Evolutionary conservation across 106 monocot species (phyloP), one percentile per base, ranked within the genome.

Genomic region (Acanthochlamys bracteata): DNA sequence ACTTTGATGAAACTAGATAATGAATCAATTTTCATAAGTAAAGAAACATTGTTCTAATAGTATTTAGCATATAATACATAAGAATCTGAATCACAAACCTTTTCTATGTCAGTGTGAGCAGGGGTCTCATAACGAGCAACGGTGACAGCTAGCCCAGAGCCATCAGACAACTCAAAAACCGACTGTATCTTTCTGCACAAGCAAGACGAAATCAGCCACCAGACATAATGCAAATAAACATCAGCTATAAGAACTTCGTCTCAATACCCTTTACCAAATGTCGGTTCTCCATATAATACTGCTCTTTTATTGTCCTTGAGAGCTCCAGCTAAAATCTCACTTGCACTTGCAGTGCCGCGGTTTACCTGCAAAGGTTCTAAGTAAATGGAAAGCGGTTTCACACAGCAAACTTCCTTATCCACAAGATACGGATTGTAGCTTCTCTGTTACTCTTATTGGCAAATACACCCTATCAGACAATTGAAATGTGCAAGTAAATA

Each of bases 111-210:
- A 57, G 76, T 98, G 49, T 98, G 96, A 57, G 82, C 84, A 64
- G 96, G 96, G n/a, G 96, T 98, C 69, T 98, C 88, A 76, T 98
- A 98, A 15, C 96, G 88, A 56, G 96, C 96, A 47, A 98, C 96
- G 41, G 96, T 98, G 39, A 98, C 84, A 59, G 76, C 91, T 59
- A 98, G 73, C 13, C 96, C 91, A 64, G 96, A 98, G 42, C 96
- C 96, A 81, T 98, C 96, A 68, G 96, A 98, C 21, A 98, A 78
- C 63, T 83, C 85, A 63, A 98, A 98, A 11, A 98, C 88, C 20
- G 96, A 98, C 49, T 98, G 96, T 65, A 98, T 98, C 70, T 98
- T 98, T 67, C 96, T 98, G 84, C 25, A 55, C 19, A 17, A 6
- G 19, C n/a, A 7, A 73, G 15, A 41, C 11, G 3, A 20, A 42